These are phyloP conservation scores for Lablab purpureus DNA, from an alignment of 306 rosid genomes.

Conservation along the genomic window DNA sequence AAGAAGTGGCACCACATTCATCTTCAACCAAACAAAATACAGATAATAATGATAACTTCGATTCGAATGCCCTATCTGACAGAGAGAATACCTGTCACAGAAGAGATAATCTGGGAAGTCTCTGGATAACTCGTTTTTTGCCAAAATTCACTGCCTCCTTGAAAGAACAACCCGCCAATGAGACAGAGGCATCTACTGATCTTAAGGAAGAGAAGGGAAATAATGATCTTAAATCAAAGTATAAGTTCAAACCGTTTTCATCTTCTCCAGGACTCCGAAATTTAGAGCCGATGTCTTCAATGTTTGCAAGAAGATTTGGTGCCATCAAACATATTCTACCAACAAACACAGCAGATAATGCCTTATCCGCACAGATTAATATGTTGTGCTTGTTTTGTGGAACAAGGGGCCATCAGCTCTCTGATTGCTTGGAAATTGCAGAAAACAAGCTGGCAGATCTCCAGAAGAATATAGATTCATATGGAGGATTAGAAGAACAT, in stretches of 20 bases:
- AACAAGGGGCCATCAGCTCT: constrained; percentile 67
- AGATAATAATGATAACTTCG: constrained; percentile 49
- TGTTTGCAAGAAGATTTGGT: constrained; percentile 73
- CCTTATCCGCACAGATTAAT: constrained; percentile 42
- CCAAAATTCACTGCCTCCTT: constrained; percentile 52
- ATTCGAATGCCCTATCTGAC: constrained; percentile 48
- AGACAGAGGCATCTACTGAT: constrained; percentile 41
- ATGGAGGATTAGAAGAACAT: constrained; percentile 48
- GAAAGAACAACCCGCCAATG: constrained; percentile 48
- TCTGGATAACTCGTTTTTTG: constrained; percentile 82
- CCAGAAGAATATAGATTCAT: constrained; percentile 52
- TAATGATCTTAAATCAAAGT: constrained; percentile 48
- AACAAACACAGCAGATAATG: constrained; percentile 48
- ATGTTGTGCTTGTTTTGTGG: constrained; percentile 78
- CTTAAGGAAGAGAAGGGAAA: constrained; percentile 46
- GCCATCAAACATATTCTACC: constrained; percentile 61
- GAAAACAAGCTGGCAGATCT: constrained; percentile 65
- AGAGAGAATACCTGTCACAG: constrained; percentile 41
- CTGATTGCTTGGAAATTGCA: constrained; percentile 57
- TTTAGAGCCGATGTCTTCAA: constrained; percentile 64
- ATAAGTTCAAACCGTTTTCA: constrained; percentile 42
- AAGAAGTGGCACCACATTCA: constrained; percentile 58
- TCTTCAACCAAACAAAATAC: constrained; percentile 59
- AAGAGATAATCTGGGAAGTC: constrained; percentile 55
- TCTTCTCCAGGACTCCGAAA: constrained; percentile 53